Base-by-base conservation (phyloP, 2,329 filamentous ascomycete species). In the Thielaviopsis euricoi region DNA sequence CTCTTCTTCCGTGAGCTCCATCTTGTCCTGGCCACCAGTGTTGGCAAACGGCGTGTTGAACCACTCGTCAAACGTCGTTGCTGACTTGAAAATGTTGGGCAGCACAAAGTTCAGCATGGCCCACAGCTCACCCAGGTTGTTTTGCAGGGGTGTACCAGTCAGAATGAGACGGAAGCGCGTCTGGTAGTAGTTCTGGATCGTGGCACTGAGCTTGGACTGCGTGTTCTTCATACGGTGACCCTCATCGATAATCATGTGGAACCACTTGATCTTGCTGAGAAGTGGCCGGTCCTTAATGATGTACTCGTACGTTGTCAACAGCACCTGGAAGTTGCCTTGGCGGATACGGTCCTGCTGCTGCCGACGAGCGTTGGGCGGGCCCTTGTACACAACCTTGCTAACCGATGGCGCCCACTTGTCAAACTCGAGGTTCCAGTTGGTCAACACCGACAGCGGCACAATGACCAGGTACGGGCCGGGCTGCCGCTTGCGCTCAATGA, bases 21-120 rank as follows among this genome's bases (percentile, higher is more conserved):
- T 98, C 76, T 93, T 95, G 71, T 98, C 93, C 72, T 97, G 91
- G 48, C 89, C 85, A 71, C 93, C 93, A 5, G 93, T 98, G 69
- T 98, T 98, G 64, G 93, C 93, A 70, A 98, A 98, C 0, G 93
- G 93, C 25, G 93, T 98, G 69, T 97, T 98, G 82, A 98, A 98
- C 93, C 93, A 98, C 70, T 98, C 93, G 69, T 98, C 93, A 67
- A 98, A 98, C 1, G 91, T 97, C 69, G 93, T 96, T 62, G 91
- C 89, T 1, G 93, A 97, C 70, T 98, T 98, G 83, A 98, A 98
- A 64, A 98, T 98, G 65, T 89, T 97, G 2, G 93, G 93, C 53
- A 98, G 76, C 48, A 96, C 93, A 70, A 98, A 98, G 74, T 98
- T 98, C 66, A 98, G 86, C 76, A 98, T 85, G 25, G 93, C 89